Evolutionary conservation across 176 grass and related monocot genomes (phyloP).

Genomic region (Phoenix roebelenii): DNA sequence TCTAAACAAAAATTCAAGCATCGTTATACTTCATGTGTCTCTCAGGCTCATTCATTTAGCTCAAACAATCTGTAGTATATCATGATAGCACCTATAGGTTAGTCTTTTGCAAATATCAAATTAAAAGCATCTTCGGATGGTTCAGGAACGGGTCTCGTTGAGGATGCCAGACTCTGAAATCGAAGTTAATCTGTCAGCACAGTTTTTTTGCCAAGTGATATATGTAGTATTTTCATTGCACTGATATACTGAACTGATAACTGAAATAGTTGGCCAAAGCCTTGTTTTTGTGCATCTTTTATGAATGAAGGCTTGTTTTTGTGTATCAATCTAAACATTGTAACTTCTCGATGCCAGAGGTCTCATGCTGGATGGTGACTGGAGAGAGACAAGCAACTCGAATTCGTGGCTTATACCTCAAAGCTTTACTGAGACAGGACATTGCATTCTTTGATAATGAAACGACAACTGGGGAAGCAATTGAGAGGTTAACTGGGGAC

Average conservation of each 20-base stretch:
- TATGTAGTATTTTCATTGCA: too few relatives aligned
- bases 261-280: neutral
- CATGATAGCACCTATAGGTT: too few relatives aligned
- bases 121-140: too few relatives aligned
- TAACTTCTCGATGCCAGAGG: slow-evolving; percentile 18
- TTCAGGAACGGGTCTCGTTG: too few relatives aligned
- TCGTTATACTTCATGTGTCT: neutral
- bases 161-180: too few relatives aligned
- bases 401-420: slow-evolving; percentile 27
- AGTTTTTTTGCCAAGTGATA: too few relatives aligned
- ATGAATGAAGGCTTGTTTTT: neutral
- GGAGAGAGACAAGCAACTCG: slow-evolving; percentile 38
- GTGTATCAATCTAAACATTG: neutral
- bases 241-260: neutral
- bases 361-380: slow-evolving; percentile 37
- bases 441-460: slow-evolving; percentile 44
- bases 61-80: neutral
- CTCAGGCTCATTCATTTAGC: neutral
- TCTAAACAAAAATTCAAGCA: neutral
- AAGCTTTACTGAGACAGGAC: slow-evolving; percentile 36
- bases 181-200: too few relatives aligned
- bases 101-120: too few relatives aligned
- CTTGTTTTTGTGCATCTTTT: neutral
- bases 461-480: slow-evolving; percentile 29
- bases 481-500: slow-evolving; percentile 33